Evolutionary conservation across 345 rosid genomes (phyloP).

Genomic region (Salix brachista): DNA sequence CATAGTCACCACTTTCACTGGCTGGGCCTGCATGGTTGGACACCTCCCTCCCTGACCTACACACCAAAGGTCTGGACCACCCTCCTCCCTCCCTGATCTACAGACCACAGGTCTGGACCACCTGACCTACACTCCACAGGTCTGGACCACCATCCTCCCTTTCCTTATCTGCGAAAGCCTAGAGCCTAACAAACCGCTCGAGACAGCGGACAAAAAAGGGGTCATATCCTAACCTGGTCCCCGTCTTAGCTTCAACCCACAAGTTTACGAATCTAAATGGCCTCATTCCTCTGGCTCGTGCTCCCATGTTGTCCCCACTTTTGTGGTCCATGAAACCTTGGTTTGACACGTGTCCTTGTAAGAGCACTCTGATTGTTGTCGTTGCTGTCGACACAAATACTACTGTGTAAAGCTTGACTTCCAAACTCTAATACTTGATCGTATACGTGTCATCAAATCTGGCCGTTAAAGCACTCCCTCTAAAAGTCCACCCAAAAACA

Average conservation of each 20-base stretch:
- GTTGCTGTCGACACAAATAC: conserved; percentile 10
- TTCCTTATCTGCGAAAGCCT: too few species aligned
- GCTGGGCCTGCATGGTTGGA: neutral
- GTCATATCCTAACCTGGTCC: conserved; percentile 13
- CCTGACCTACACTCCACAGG: neutral
- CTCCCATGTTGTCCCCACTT: neutral
- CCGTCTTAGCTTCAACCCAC: neutral
- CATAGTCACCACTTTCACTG: neutral
- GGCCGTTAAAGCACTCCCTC: neutral
- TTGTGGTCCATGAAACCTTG: conserved; percentile 24
- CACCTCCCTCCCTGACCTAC: neutral
- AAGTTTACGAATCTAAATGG: neutral
- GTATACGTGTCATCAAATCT: neutral
- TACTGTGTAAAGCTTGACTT: neutral
- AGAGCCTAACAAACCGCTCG: neutral
- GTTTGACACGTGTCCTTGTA: conserved; percentile 1
- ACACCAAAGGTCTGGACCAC: neutral
- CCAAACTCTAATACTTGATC: neutral
- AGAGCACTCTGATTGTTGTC: neutral
- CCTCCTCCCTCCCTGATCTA: neutral
- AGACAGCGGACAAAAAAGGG: neutral
- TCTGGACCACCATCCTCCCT: neutral
- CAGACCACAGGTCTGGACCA: neutral
- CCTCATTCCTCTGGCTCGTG: neutral
- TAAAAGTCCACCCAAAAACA: neutral